Conservation (phyloP, 805 yeast genomes). For the Yarrowia sp. region DNA sequence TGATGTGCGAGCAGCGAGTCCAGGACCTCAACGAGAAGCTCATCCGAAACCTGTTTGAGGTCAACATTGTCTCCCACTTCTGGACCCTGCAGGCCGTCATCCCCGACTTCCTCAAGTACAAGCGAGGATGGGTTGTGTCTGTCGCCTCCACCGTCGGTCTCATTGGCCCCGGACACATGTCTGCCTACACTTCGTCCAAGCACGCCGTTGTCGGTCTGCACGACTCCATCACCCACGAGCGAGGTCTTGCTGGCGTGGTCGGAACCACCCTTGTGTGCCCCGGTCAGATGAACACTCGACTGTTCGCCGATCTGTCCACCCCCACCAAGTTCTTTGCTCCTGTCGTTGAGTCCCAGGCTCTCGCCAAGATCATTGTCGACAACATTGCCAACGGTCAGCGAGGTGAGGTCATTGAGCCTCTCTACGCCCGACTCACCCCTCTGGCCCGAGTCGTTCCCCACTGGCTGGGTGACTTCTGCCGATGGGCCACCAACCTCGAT, state of each 20-base stretch:
- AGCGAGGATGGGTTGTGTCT: slow-evolving; percentile 73
- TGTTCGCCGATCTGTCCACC: slow-evolving; percentile 76
- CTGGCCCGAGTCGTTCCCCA: slow-evolving; percentile 32
- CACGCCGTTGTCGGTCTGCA: slow-evolving; percentile 39
- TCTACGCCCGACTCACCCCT: slow-evolving; percentile 79
- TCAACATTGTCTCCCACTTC: slow-evolving; percentile 71
- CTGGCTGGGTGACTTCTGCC: slow-evolving; percentile 35
- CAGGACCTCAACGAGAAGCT: slow-evolving; percentile 61
- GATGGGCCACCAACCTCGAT: slow-evolving; percentile 38
- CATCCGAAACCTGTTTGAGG: slow-evolving; percentile 63
- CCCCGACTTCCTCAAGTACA: slow-evolving; percentile 64
- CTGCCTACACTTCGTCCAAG: slow-evolving; percentile 38
- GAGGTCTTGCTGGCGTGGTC: slow-evolving; percentile 23
- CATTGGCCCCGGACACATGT: slow-evolving; percentile 37
- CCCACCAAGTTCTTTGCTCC: slow-evolving; percentile 85
- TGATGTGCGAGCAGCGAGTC: slow-evolving; percentile 63
- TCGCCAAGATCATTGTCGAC: slow-evolving; percentile 64
- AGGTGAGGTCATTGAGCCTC: slow-evolving; percentile 75
- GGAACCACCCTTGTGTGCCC: slow-evolving; percentile 66
- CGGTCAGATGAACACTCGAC: slow-evolving; percentile 78
- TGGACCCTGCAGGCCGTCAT: slow-evolving; percentile 68
- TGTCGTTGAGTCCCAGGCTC: slow-evolving; percentile 68
- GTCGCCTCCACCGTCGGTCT: slow-evolving; percentile 78
- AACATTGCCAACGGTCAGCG: slow-evolving; percentile 67
- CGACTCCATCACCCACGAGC: slow-evolving; percentile 39